Evolutionary conservation across 106 monocot species (phyloP).

Genomic region (Triglochin maritima): DNA sequence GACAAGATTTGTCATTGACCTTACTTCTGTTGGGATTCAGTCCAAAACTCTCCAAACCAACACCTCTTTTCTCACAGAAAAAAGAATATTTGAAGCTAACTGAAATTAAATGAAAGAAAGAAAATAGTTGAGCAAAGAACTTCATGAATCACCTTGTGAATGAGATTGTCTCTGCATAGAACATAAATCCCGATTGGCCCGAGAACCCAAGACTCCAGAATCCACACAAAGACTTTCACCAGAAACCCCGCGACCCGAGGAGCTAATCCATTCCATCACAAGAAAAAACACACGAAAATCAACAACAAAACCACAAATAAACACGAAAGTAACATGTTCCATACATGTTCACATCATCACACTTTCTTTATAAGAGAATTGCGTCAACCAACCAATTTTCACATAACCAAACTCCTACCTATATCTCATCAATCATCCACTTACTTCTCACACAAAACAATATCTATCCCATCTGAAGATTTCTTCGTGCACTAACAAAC

Average conservation of each 20-base stretch:
- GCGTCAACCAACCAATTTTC: no score
- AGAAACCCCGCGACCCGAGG: constrained; percentile 76
- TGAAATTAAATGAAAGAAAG: neutral
- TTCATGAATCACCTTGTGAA: constrained; percentile 50
- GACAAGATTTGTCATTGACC: no score
- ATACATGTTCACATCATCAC: neutral
- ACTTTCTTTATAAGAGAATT: neutral
- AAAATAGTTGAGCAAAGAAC: neutral
- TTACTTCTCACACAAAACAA: no score
- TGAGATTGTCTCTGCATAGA: constrained; percentile 57
- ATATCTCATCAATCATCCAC: no score
- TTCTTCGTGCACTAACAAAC: no score
- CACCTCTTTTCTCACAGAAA: neutral
- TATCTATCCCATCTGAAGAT: no score
- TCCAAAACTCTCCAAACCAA: neutral
- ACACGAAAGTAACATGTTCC: neutral
- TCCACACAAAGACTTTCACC: constrained; percentile 78
- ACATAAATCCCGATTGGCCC: constrained; percentile 44
- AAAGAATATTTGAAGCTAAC: neutral
- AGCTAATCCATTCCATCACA: constrained; percentile 23
- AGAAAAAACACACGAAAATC: neutral
- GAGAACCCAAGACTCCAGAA: constrained; percentile 57
- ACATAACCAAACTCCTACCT: no score
- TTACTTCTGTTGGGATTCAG: no score
- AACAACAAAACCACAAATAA: neutral